Evolutionary conservation across 2,329 filamentous ascomycete species (phyloP), one percentile per base, ranked within the genome.

Genomic region (Pseudocercospora eumusae): DNA sequence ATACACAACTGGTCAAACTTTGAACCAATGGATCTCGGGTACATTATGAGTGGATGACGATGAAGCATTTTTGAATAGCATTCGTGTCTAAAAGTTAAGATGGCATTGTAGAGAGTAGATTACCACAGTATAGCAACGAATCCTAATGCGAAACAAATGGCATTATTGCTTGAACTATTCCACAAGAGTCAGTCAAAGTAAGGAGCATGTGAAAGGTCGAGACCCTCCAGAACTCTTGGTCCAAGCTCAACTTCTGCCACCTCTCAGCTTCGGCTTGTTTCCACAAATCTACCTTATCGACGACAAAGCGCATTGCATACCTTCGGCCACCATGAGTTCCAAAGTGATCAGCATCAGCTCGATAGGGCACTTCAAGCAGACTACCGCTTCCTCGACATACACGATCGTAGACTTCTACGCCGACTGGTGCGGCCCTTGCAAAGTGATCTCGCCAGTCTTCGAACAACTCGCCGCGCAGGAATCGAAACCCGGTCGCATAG

Each of bases 1-100:
- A 0, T 92, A 89, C 71, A 91, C 89, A 0, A 90, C 88, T 0
- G 72, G 77, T 13, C 83, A 91, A 52, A 91, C 71, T 3, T 31
- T 75, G 33, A 65, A 67, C 45, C 70, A 73, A 56, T 74, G 72
- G 72, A 61, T 70, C 15, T 65, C 64, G 23, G 65, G 65, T 3
- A 55, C 55, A n/a, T 33, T 66, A 45, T 64, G 42, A 60, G 18
- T 25, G 18, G 52, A 54, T 9, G 9, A 28, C n/a, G 52, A 23
- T 28, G n/a, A 40, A 25, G 52, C 52, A 54, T 36, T 54, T 33
- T 36, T 54, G 44, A 25, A n/a, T 11, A n/a, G 27, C 25, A 54
- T 31, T 31, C 28, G 20, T 54, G 27, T 36, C 15, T 18, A 40
- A 33, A 54, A 54, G 52, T 54, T 40, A 33, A 54, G 18, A 33